Evolutionary conservation across 345 rosid species (phyloP).

Genomic region (Gossypium ekmanianum): DNA sequence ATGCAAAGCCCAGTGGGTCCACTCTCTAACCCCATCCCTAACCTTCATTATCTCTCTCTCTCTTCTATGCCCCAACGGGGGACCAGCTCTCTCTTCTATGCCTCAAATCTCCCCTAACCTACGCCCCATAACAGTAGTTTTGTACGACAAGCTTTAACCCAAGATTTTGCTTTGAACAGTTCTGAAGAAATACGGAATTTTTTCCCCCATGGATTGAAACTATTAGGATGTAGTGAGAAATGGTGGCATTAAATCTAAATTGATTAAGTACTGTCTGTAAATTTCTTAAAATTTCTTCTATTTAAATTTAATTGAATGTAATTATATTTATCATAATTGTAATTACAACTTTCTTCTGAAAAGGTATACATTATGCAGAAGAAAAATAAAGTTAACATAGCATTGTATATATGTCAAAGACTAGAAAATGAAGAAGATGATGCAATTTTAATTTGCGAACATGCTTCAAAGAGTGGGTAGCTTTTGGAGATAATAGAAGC

Average conservation of each 20-base stretch:
- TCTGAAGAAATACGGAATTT: background rate
- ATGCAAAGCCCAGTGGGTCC: conserved; percentile 31
- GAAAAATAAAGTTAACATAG: too few species aligned
- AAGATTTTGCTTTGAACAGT: background rate
- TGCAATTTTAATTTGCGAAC: background rate
- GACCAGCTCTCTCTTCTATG: background rate
- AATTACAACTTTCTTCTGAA: too few species aligned
- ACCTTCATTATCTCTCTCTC: background rate
- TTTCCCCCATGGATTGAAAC: background rate
- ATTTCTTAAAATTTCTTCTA: too few species aligned
- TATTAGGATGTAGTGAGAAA: background rate
- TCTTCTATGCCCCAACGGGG: background rate
- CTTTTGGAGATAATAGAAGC: background rate
- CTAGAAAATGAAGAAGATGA: background rate
- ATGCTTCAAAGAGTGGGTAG: background rate
- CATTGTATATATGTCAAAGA: too few species aligned
- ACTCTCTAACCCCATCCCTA: conserved; percentile 7
- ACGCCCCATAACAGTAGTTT: too few species aligned
- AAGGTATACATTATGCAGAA: too few species aligned
- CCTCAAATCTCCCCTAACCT: too few species aligned
- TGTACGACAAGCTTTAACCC: background rate
- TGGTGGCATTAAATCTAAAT: too few species aligned
- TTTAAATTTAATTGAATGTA: too few species aligned
- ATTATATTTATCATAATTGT: too few species aligned
- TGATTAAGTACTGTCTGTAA: too few species aligned